Conservation (phyloP, 2,329 filamentous ascomycete genomes). For the Aspergillus latus region DNA sequence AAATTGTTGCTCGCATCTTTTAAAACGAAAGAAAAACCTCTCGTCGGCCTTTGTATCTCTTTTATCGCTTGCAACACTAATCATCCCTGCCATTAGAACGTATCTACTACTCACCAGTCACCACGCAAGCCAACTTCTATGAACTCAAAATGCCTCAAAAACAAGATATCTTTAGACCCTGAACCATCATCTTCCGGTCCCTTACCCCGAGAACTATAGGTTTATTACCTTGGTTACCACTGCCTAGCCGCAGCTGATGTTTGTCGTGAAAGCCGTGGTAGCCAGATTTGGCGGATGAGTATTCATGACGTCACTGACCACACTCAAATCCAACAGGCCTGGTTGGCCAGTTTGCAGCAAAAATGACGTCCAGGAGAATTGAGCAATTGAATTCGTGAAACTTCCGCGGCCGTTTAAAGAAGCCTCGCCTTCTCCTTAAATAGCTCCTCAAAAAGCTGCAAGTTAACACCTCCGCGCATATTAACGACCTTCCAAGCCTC, state of each 20-base stretch:
- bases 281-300: background rate
- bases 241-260: background rate
- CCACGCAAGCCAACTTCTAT: background rate
- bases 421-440: background rate
- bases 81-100: too few species aligned
- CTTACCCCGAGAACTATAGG: background rate
- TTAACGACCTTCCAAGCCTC: background rate
- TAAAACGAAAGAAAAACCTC: too few species aligned
- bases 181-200: background rate
- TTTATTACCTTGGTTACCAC: background rate
- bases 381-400: background rate
- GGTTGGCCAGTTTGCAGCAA: background rate
- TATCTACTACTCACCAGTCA: background rate
- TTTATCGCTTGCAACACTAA: too few species aligned
- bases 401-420: background rate
- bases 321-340: background rate
- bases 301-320: slow-evolving; percentile 16
- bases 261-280: background rate
- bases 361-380: background rate
- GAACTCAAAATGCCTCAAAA: background rate
- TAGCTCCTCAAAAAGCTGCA: background rate
- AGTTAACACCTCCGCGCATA: background rate
- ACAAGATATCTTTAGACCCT: background rate
- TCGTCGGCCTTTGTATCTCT: too few species aligned
- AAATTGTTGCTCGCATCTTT: too few species aligned